A percentile compares a stretch with the other conserved stretches of the same genome.
phyloP scores from a whole-genome alignment of 2,329 filamentous ascomycete species.

The Ophiostoma novo-ulmi region DNA sequence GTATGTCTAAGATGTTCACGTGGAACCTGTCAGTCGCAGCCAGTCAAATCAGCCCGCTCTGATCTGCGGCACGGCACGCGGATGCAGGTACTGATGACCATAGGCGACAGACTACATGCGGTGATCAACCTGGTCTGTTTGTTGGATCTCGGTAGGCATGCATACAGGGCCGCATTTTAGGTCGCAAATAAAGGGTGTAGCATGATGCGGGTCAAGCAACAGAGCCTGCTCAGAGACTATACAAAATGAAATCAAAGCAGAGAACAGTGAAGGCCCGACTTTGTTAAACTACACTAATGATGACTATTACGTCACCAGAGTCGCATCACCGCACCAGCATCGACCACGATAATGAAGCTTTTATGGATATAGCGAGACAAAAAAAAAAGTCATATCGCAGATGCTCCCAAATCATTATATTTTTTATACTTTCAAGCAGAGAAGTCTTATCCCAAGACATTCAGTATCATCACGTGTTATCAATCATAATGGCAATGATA shows the following conservation, averaged over 20 bases:
- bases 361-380: too few relatives aligned
- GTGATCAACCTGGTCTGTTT: background rate
- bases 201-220: background rate
- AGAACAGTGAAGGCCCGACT: background rate
- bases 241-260: background rate
- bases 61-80: background rate
- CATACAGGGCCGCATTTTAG: background rate
- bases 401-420: background rate
- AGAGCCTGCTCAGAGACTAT: background rate
- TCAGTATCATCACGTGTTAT: conserved; percentile 5
- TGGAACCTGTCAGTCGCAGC: conserved; percentile 4
- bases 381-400: background rate
- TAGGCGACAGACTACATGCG: background rate
- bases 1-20: background rate
- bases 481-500: background rate
- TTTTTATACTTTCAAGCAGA: background rate
- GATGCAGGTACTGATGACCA: conserved; percentile 13
- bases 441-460: background rate
- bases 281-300: background rate
- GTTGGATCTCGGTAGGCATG: background rate
- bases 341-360: background rate
- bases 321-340: background rate
- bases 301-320: background rate
- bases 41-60: background rate
- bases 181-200: background rate